Base-by-base conservation (phyloP, 805 yeast genomes). In the Myxozyma lipomycoides region DNA sequence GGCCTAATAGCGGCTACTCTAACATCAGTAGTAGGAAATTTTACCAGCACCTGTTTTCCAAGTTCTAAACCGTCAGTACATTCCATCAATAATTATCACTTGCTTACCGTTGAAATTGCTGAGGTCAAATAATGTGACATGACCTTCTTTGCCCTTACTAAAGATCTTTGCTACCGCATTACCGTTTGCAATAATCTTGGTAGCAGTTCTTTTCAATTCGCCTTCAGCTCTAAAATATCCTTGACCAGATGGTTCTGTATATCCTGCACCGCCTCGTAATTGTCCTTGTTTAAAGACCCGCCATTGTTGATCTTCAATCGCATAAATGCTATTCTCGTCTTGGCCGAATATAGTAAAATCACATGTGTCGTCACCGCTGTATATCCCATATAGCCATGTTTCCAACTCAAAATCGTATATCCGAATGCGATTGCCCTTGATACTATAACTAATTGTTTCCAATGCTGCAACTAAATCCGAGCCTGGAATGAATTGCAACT, bases 251-350 rank as follows among this genome's bases (percentile, higher is more conserved):
- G 44, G 35, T n/a, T 25, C 24, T 12, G 44, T 41, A 25, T 41
- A 41, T 36, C 44, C 44, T 28, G 44, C 24, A n/a, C 44, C 44
- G 18, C 44, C 44, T 17, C 44, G 28, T 4, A 41, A 7, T n/a
- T 21, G 36, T 10, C 18, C 9, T 3, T 25, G 36, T 28, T 21
- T 17, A 18, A 26, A 41, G 15, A n/a, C 44, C 18, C 34, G 19
- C 44, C 44, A 41, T 26, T 28, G 35, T n/a, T 25, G 15, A 5
- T 41, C 34, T 5, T 17, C 21, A 5, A 41, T 18, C 12, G 44
- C 44, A 6, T n/a, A 19, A 7, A 41, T 7, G 22, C 35, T 28
- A 22, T 23, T 30, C 18, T 21, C 19, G 1, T 41, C 26, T 23
- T 12, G 10, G 15, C 34, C n/a, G 24, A 21, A 26, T 17, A 9